These are phyloP conservation scores for Aspergillus felis DNA, from an alignment of 2,329 filamentous ascomycete species.

Conservation along the genomic window DNA sequence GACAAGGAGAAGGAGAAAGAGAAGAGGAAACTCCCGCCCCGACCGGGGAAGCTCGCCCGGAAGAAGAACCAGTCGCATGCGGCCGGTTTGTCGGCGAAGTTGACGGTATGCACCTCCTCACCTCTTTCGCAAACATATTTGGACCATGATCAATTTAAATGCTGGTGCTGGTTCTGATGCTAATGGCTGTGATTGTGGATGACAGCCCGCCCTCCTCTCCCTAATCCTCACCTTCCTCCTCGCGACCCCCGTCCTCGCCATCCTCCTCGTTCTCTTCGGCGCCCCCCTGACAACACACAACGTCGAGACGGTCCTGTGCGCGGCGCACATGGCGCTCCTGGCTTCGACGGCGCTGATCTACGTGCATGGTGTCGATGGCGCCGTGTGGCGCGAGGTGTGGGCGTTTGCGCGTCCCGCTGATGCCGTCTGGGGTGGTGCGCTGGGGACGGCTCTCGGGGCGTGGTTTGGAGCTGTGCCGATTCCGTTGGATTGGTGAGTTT, in stretches of 20 bases:
- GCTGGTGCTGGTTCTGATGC: neutral
- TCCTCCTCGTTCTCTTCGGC: slow-evolving; percentile 78
- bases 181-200: neutral
- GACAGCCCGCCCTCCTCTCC: slow-evolving; percentile 66
- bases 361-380: slow-evolving; percentile 70
- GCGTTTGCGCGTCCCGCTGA: slow-evolving; percentile 71
- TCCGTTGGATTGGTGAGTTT: slow-evolving; percentile 76
- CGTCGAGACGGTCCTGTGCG: slow-evolving; percentile 72
- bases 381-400: slow-evolving; percentile 67
- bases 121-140: neutral
- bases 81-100: slow-evolving; percentile 16
- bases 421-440: slow-evolving; percentile 73
- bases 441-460: slow-evolving; percentile 76
- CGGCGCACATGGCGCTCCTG: slow-evolving; percentile 76
- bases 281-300: slow-evolving; percentile 82
- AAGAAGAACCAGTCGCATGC: slow-evolving; percentile 10
- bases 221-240: slow-evolving; percentile 53
- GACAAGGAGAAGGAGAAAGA: slow-evolving; percentile 1
- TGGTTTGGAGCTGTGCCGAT: slow-evolving; percentile 96
- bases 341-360: slow-evolving; percentile 78
- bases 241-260: slow-evolving; percentile 54
- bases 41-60: slow-evolving; percentile 18
- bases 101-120: slow-evolving; percentile 19
- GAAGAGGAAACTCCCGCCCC: slow-evolving; percentile 9
- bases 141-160: no score